Evolutionary conservation across 2,329 filamentous ascomycete genomes (phyloP), one percentile per base, ranked within the genome.

Genomic region (Penicillium italicum): DNA sequence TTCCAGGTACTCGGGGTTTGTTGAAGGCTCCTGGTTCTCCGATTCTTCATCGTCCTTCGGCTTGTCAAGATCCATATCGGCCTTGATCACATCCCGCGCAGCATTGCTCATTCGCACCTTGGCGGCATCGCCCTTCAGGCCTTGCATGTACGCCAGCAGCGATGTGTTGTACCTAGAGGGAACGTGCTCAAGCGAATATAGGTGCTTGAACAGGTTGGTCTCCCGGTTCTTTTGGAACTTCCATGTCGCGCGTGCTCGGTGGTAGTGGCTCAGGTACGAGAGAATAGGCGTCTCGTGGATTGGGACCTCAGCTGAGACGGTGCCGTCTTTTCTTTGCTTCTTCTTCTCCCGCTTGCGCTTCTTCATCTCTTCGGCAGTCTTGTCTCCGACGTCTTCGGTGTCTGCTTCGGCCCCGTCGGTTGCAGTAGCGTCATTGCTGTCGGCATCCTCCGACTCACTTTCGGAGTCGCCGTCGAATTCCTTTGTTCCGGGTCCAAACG

Each of bases 171-270:
- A 84, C 56, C 82, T 77, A 16, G 85, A 76, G 0, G 91, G 90
- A 41, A 97, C 83, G 41, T 83, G 82, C 64, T 85, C 83, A 61
- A 85, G 76, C 63, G 89, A 85, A 70, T 95, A 90, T 43, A 89
- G 76, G 77, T 95, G 86, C 72, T 94, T 93, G 69, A 97, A 83
- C 12, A 97, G 79, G 64, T 90, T 85, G 51, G 87, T 90, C 74
- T 97, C 92, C 69, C 91, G 85, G 65, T 91, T 92, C 77, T 97
- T 97, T 78, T 95, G 96, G 79, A 97, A 97, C 74, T 96, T 97
- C 93, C 93, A 97, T 64, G 79, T 80, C 10, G 81, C 78, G 55
- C 85, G 85, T 58, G 85, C 82, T 53, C 81, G 82, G 74, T 89
- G 81, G 81, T 91, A 96, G 69, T 87, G 85, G 44, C 80, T 80